Conservation (phyloP, 1,139 yeast species). For the Blastobotrys malaysiensis region DNA sequence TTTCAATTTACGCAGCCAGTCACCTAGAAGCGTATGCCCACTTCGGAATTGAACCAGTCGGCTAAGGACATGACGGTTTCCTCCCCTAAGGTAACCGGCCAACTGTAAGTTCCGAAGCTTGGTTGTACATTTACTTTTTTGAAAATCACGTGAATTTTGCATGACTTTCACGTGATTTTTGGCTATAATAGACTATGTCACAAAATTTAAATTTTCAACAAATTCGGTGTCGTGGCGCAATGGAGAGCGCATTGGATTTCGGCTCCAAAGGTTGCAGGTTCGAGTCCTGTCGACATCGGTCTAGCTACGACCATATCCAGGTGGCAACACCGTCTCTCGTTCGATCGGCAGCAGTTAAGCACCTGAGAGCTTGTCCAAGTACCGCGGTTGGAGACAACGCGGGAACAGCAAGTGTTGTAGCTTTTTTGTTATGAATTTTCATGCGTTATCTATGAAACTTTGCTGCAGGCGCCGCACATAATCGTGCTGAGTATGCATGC, state of each 20-base stretch:
- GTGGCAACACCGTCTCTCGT: neutral
- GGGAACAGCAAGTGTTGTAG: neutral
- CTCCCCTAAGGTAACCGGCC: too few relatives aligned
- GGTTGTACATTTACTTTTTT: too few relatives aligned
- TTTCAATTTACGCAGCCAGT: too few relatives aligned
- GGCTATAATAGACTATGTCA: neutral
- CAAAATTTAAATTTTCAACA: neutral
- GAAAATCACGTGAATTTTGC: neutral
- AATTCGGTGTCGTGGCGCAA: conserved; percentile 23
- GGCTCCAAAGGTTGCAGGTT: conserved; percentile 17
- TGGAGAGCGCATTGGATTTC: conserved; percentile 19
- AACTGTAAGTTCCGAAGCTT: too few relatives aligned
- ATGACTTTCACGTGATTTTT: neutral
- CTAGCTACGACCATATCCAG: neutral
- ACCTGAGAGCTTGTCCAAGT: neutral
- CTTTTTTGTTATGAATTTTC: neutral
- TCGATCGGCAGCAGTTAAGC: conserved; percentile 1
- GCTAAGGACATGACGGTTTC: too few relatives aligned
- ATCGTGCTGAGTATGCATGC: neutral
- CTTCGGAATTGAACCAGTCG: too few relatives aligned
- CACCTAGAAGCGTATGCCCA: too few relatives aligned
- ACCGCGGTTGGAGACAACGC: conserved; percentile 1
- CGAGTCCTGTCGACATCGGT: conserved; percentile 16
- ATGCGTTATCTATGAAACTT: neutral
- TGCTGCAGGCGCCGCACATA: neutral